Evolutionary conservation across 2,329 filamentous ascomycete genomes (phyloP).

Genomic region (Sarocladium kiliense): DNA sequence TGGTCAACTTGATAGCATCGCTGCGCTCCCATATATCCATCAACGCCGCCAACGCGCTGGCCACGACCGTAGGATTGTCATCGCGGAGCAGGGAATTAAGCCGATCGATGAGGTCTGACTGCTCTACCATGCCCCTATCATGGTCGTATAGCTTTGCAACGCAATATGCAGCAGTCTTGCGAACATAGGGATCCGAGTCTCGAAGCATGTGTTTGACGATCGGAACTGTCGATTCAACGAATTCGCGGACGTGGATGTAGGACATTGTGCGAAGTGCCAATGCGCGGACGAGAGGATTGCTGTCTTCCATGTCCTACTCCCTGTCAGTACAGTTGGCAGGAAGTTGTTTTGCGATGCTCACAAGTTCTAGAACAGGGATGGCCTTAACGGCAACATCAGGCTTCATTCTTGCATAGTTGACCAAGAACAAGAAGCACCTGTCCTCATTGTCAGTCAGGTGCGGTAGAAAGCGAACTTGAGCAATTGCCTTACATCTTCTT

Average conservation of each 20-base stretch:
- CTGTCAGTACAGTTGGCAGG: constrained; percentile 14
- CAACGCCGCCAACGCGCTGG: constrained; percentile 81
- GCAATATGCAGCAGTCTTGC: constrained; percentile 93
- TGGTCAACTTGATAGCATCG: constrained; percentile 95
- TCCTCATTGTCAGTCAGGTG: background rate
- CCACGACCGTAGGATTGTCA: constrained; percentile 95
- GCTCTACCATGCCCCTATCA: constrained; percentile 83
- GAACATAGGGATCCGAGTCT: constrained; percentile 90
- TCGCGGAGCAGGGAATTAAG: constrained; percentile 87
- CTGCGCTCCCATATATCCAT: constrained; percentile 99
- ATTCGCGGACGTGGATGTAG: constrained; percentile 94
- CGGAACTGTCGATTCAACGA: constrained; percentile 83
- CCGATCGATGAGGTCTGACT: constrained; percentile 84
- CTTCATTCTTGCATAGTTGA: constrained; percentile 94
- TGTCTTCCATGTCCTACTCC: constrained; percentile 83
- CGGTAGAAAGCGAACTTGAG: constrained; percentile 10
- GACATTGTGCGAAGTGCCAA: constrained; percentile 92
- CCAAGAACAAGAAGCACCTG: constrained; percentile 96
- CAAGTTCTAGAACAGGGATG: constrained; percentile 77
- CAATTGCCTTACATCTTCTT: constrained; percentile 82
- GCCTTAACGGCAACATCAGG: constrained; percentile 92
- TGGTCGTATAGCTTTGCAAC: constrained; percentile 98
- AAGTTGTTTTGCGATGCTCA: constrained; percentile 32
- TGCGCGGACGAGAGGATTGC: constrained; percentile 86
- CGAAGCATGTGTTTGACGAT: constrained; percentile 78